These are phyloP conservation scores for Tulasnella sp. DNA, from an alignment of 768 basidiomycete species.

Conservation along the genomic window DNA sequence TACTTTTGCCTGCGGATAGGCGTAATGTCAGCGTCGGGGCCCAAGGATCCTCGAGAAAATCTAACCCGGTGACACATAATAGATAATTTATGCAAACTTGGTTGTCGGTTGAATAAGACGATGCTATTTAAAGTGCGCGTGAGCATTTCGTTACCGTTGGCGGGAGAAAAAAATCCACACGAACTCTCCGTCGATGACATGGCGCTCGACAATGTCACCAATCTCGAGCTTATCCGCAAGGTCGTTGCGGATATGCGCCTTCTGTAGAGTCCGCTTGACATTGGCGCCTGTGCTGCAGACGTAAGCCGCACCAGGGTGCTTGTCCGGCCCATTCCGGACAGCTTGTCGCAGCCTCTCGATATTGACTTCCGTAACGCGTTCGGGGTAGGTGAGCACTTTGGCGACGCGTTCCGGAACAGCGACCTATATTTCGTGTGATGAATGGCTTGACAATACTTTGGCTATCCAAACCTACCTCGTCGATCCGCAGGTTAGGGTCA, in stretches of 20 bases:
- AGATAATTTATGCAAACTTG: conserved; percentile 97
- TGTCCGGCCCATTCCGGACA: conserved; percentile 83
- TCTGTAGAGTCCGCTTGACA: conserved; percentile 87
- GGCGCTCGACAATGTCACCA: conserved; percentile 93
- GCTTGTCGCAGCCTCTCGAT: conserved; percentile 74
- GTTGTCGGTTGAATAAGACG: conserved; percentile 97
- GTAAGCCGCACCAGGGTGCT: conserved; percentile 96
- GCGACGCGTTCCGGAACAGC: conserved; percentile 96
- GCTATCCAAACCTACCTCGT: conserved; percentile 60
- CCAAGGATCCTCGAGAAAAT: not conserved
- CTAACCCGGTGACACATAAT: conserved; percentile 97
- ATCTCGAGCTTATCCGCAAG: conserved; percentile 81
- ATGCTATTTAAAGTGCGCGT: conserved; percentile 49
- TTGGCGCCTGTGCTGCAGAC: conserved; percentile 75
- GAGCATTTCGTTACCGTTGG: not conserved
- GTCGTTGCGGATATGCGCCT: conserved; percentile 71
- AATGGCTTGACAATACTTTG: not conserved
- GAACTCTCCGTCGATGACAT: conserved; percentile 89
- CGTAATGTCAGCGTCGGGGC: not conserved
- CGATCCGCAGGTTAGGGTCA: conserved; percentile 97
- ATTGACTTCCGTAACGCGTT: conserved; percentile 91
- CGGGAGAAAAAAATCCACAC: conserved; percentile 36
- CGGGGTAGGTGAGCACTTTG: conserved; percentile 93
- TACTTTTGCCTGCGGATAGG: conserved; percentile 64
- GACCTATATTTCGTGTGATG: conserved; percentile 47